phyloP scores from a whole-genome alignment of 106 monocot species.

The Apostasia ramifera region DNA sequence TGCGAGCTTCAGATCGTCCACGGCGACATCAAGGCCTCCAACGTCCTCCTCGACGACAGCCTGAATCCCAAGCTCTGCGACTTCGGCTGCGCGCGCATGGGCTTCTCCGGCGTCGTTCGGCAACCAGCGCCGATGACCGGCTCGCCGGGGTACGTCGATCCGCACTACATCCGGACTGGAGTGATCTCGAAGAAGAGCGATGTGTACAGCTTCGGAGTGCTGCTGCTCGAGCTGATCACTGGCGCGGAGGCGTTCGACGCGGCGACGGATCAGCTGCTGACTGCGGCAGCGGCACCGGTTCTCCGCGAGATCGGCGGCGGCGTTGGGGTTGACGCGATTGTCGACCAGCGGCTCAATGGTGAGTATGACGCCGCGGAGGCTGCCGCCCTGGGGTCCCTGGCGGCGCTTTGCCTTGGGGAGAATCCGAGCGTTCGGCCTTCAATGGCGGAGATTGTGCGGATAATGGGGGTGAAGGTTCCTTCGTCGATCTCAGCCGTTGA shows the following conservation, averaged over 20 bases:
- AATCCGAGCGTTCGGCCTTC: slow-evolving; percentile 71
- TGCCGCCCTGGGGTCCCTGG: slow-evolving; percentile 34
- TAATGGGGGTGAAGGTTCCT: slow-evolving; percentile 30
- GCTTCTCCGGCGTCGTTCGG: slow-evolving; percentile 53
- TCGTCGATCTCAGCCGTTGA: neutral
- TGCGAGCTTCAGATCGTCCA: slow-evolving; percentile 61
- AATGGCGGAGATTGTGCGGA: slow-evolving; percentile 55
- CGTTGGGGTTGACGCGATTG: slow-evolving; percentile 16
- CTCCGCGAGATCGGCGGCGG: neutral
- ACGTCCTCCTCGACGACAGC: slow-evolving; percentile 45
- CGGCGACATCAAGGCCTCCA: slow-evolving; percentile 66
- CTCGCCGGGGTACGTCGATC: slow-evolving; percentile 55
- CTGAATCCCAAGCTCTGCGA: slow-evolving; percentile 58
- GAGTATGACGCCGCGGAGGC: slow-evolving; percentile 46
- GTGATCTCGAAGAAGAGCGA: slow-evolving; percentile 59
- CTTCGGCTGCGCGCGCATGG: slow-evolving; percentile 61
- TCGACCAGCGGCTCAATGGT: slow-evolving; percentile 41
- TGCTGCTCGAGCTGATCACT: slow-evolving; percentile 60
- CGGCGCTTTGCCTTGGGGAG: slow-evolving; percentile 42
- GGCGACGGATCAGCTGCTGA: slow-evolving; percentile 6
- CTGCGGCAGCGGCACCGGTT: slow-evolving; percentile 14
- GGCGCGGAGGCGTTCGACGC: slow-evolving; percentile 23
- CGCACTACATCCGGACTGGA: slow-evolving; percentile 50
- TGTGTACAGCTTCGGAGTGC: slow-evolving; percentile 75
- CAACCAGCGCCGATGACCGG: slow-evolving; percentile 22